Evolutionary conservation across 2,329 filamentous ascomycete genomes (phyloP), one percentile per base, ranked within the genome.

Genomic region (Achaetomium macrosporum): DNA sequence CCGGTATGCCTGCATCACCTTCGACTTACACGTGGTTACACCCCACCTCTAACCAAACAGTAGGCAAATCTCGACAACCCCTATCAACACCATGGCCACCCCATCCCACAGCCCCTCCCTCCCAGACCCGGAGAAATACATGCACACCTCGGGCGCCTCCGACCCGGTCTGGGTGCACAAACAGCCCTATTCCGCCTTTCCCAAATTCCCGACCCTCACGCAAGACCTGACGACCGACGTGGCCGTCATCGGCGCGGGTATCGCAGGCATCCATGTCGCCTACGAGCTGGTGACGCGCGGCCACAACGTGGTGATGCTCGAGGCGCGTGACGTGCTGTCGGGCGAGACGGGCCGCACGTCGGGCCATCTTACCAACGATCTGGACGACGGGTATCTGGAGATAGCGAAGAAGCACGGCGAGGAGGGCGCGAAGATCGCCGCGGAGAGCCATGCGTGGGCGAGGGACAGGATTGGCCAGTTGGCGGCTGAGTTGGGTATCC

Each of bases 361-460:
- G 40, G 78, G 78, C 0, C 78, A 82, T 59, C 63, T 82, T 30
- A 71, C 76, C 2, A 81, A 72, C 53, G 75, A 75, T 3, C 65
- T 82, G 2, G 79, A 82, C 30, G 77, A 79, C 47, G 72, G 73
- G 2, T 82, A 79, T 54, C 59, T 68, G 1, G 68, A 72, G 20
- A 78, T 82, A 48, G 69, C 69, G 8, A 73, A 73, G 64, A 78
- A 78, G 63, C 77, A 80, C 47, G 77, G 78, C 0, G 63, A 73
- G 17, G 64, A 71, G 0, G 76, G 76, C 1, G 77, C 78, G 0
- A 69, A 69, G 51, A 59, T 66, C 0, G 76, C 76, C 0, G 77
- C 76, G 0, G 76, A 82, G 15, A 79, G 76, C 25, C 78, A 82
- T 51, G 68, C 69, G 0, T 82, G 77, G 74, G 79, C 77, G 0